Percentiles rank a stretch among this genome's conserved stretches.
Conservation (phyloP, 164 flowering plant genomes). For the Vitis cinerea region DNA sequence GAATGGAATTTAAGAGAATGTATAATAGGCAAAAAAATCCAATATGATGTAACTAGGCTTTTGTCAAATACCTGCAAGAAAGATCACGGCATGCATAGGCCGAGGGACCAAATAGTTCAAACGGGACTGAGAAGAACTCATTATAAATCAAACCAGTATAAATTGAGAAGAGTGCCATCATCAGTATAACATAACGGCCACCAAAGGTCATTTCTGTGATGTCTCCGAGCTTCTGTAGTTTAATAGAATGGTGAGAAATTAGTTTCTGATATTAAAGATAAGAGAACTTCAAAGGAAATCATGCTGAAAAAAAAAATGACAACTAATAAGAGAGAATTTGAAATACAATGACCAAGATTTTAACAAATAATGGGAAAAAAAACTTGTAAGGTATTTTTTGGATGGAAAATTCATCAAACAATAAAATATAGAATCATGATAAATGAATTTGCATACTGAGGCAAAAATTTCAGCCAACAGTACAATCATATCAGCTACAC, state of each 20-base stretch:
- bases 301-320: neutral
- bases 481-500: neutral
- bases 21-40: neutral
- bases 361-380: neutral
- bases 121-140: constrained; percentile 96
- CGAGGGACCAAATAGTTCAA: constrained; percentile 79
- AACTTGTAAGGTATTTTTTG: neutral
- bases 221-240: constrained; percentile 88
- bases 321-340: neutral
- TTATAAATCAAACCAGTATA: constrained; percentile 94
- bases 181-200: constrained; percentile 90
- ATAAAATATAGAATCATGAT: neutral
- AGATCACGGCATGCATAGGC: constrained; percentile 92
- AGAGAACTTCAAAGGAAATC: too few species aligned
- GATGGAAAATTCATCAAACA: neutral
- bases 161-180: constrained; percentile 95
- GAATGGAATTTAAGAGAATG: neutral
- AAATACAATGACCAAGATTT: neutral
- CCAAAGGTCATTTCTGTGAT: constrained; percentile 93
- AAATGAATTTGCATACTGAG: neutral
- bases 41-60: neutral
- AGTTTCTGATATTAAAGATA: too few species aligned
- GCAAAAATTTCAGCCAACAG: neutral
- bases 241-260: neutral
- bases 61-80: constrained; percentile 69